These are phyloP conservation scores for Hypoxylon sp. DNA, from an alignment of 2,329 filamentous ascomycete species.

Conservation along the genomic window DNA sequence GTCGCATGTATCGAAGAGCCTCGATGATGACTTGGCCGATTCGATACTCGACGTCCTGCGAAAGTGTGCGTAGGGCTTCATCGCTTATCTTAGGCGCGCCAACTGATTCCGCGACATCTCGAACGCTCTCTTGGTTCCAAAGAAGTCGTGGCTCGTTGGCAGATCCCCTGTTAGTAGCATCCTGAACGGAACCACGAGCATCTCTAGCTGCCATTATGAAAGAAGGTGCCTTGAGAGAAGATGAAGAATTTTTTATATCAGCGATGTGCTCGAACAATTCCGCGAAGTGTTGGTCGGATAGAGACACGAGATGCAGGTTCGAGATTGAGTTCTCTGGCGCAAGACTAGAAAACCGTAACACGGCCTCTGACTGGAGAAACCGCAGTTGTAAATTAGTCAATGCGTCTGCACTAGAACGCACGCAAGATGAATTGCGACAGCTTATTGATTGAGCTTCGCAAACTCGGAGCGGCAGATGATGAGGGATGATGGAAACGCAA, in stretches of 20 bases:
- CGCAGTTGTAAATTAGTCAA: not conserved
- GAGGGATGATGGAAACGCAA: not conserved
- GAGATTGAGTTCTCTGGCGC: not conserved
- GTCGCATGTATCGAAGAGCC: constrained; percentile 95
- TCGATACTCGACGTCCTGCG: constrained; percentile 95
- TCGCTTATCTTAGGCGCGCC: constrained; percentile 86
- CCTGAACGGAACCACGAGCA: constrained; percentile 46
- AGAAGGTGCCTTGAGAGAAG: not conserved
- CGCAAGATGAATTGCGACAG: not conserved
- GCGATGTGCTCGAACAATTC: no score
- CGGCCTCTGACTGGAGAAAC: not conserved
- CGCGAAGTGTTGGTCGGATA: no score
- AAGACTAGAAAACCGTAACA: not conserved
- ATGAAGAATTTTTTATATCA: no score
- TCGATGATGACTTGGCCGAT: constrained; percentile 94
- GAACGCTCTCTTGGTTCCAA: constrained; percentile 97
- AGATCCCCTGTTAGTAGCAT: constrained; percentile 41
- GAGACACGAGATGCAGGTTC: not conserved
- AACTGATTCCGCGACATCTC: constrained; percentile 95
- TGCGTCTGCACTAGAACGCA: not conserved
- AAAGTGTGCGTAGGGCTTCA: constrained; percentile 87
- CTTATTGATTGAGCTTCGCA: not conserved
- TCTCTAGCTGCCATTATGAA: constrained; percentile 48
- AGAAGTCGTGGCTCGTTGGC: constrained; percentile 65
- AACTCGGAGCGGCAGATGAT: not conserved